Evolutionary conservation across 371 early-diverging fungal species (phyloP).

Genomic region (Dentiscutata heterogama): DNA sequence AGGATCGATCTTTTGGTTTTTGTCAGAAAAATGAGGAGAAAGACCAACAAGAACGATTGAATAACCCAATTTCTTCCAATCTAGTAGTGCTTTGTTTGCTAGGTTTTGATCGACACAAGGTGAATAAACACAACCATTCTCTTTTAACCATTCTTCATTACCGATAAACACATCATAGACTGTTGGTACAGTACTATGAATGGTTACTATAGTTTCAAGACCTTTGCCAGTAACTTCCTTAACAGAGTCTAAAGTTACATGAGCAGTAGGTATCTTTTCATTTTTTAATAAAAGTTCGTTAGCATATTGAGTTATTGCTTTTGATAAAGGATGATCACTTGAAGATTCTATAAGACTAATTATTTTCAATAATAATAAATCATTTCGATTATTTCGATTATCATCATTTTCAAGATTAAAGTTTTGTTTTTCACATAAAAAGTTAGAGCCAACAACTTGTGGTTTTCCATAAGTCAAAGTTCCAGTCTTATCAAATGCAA

Average conservation of each 20-base stretch:
- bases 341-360: constrained; percentile 53
- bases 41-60: constrained; percentile 61
- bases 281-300: not conserved
- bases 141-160: constrained; percentile 29
- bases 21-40: constrained; percentile 59
- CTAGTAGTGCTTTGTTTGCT: constrained; percentile 64
- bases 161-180: constrained; percentile 27
- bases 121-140: constrained; percentile 41
- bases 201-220: not conserved
- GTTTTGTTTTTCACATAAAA: constrained; percentile 50
- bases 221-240: constrained; percentile 42
- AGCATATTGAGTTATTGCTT: constrained; percentile 30
- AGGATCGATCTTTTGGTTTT: constrained; percentile 9
- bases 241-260: not conserved
- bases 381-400: constrained; percentile 60
- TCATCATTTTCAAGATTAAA: not conserved
- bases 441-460: constrained; percentile 60
- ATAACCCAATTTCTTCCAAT: constrained; percentile 54
- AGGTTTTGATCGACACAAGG: constrained; percentile 60
- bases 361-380: constrained; percentile 50
- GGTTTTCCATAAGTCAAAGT: constrained; percentile 81
- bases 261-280: not conserved
- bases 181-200: not conserved
- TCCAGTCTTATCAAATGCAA: constrained; percentile 94
- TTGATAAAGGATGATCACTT: constrained; percentile 55